Percentiles rank a stretch among this genome's conserved stretches.
phyloP scores from a whole-genome alignment of 2,329 filamentous ascomycete species.

The Fusarium tupiense region DNA sequence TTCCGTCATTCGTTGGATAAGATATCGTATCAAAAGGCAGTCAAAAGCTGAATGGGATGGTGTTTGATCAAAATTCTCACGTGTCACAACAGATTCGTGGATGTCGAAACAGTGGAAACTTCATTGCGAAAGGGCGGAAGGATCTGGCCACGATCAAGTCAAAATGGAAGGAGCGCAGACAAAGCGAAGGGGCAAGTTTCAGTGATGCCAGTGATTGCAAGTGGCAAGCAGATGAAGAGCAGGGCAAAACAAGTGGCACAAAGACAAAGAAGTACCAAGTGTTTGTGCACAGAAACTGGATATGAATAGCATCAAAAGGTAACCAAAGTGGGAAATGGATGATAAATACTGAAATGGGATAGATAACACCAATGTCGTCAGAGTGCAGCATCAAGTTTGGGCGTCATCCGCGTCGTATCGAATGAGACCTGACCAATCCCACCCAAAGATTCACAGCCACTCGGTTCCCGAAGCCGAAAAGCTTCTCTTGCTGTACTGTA shows the following conservation, averaged over 20 bases:
- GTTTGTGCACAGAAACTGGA: not conserved
- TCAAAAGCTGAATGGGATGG: slow-evolving; percentile 6
- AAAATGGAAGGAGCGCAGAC: slow-evolving; percentile 2
- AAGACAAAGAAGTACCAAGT: not conserved
- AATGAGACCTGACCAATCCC: slow-evolving; percentile 33
- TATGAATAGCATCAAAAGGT: slow-evolving; percentile 10
- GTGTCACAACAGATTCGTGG: slow-evolving; percentile 29
- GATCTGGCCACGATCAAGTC: not conserved
- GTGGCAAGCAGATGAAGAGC: slow-evolving; percentile 4
- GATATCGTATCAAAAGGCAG: slow-evolving; percentile 23
- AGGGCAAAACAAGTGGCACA: slow-evolving; percentile 5
- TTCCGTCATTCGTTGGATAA: slow-evolving; percentile 7
- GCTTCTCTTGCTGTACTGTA: slow-evolving; percentile 12
- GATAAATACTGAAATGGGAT: slow-evolving; percentile 14
- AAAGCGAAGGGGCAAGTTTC: slow-evolving; percentile 2
- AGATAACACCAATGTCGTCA: slow-evolving; percentile 25
- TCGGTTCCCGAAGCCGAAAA: slow-evolving; percentile 29
- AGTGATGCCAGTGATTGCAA: slow-evolving; percentile 20
- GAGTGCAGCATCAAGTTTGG: slow-evolving; percentile 30
- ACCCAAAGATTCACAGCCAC: slow-evolving; percentile 8
- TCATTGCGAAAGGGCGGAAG: slow-evolving; percentile 35
- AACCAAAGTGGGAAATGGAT: not conserved
- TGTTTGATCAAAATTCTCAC: slow-evolving; percentile 26
- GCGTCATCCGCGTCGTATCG: slow-evolving; percentile 12
- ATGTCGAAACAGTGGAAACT: slow-evolving; percentile 23